phyloP scores from a whole-genome alignment of 1,139 yeast species.

The Suhomyces bokatorum region DNA sequence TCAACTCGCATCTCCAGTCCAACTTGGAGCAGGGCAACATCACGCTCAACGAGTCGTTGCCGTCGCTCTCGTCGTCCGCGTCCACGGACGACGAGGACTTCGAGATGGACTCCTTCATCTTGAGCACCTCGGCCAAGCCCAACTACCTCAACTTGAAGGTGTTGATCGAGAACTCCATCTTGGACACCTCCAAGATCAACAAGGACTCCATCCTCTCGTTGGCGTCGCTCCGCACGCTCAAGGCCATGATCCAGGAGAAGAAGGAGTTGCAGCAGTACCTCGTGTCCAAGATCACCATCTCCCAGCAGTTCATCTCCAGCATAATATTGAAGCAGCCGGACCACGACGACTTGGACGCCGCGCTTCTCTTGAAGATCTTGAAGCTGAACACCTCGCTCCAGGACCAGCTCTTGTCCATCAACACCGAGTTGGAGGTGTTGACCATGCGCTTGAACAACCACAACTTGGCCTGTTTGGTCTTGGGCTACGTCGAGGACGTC shows the following conservation, averaged over 20 bases:
- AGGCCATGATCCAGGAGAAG: slow-evolving; percentile 32
- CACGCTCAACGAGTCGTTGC: slow-evolving; percentile 19
- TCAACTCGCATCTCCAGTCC: slow-evolving; percentile 39
- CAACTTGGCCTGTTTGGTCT: slow-evolving; percentile 44
- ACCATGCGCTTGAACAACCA: slow-evolving; percentile 36
- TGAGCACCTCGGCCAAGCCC: slow-evolving; percentile 21
- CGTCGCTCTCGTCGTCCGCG: slow-evolving; percentile 20
- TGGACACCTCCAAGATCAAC: slow-evolving; percentile 41
- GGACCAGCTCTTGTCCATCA: slow-evolving; percentile 29
- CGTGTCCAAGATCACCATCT: slow-evolving; percentile 32
- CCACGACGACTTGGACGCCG: slow-evolving; percentile 23
- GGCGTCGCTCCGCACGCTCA: slow-evolving; percentile 30
- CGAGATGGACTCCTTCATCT: slow-evolving; percentile 22
- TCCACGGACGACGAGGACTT: slow-evolving; percentile 15
- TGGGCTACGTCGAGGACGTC: slow-evolving; percentile 50
- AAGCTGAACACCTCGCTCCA: slow-evolving; percentile 38
- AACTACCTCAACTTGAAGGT: slow-evolving; percentile 44
- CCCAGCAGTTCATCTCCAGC: slow-evolving; percentile 38
- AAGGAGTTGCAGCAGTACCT: slow-evolving; percentile 36
- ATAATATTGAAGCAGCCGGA: slow-evolving; percentile 23
- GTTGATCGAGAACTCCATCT: slow-evolving; percentile 46
- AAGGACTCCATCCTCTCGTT: slow-evolving; percentile 39
- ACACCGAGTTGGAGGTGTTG: slow-evolving; percentile 34
- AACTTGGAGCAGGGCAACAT: slow-evolving; percentile 35
- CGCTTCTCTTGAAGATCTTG: slow-evolving; percentile 33